These are phyloP conservation scores for Huiozyma naganishii DNA, from an alignment of 805 yeast genomes.

Conservation along the genomic window DNA sequence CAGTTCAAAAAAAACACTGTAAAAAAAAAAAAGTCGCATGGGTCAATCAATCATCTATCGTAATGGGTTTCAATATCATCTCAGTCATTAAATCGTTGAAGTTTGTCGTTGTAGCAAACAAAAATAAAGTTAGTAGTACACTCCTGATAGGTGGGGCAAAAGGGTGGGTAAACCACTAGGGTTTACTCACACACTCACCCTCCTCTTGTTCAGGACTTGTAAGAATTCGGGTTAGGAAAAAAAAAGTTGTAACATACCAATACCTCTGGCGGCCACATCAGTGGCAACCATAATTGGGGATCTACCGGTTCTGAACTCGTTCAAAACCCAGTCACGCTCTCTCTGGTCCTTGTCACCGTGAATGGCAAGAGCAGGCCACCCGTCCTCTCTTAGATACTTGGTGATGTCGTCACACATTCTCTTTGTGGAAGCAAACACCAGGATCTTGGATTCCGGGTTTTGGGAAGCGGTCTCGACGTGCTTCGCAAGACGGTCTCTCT, in stretches of 20 bases:
- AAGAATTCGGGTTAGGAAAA: background rate
- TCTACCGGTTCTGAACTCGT: conserved; percentile 84
- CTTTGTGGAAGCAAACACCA: conserved; percentile 92
- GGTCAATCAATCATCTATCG: no score
- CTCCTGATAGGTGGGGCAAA: background rate
- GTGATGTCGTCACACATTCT: conserved; percentile 96
- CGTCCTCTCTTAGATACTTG: conserved; percentile 82
- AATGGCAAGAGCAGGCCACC: conserved; percentile 97
- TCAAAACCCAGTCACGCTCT: conserved; percentile 98
- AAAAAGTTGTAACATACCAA: conserved; percentile 61
- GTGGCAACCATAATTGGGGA: conserved; percentile 98
- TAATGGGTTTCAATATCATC: no score
- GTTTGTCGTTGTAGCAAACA: background rate
- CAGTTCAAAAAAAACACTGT: no score
- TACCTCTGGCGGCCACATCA: conserved; percentile 99
- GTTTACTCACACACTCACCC: no score
- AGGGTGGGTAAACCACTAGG: no score
- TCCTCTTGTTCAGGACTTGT: no score
- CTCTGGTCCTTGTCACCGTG: conserved; percentile 97
- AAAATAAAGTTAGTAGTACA: conserved; percentile 5
- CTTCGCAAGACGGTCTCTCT: conserved; percentile 80
- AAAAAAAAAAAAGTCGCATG: no score
- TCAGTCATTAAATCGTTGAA: no score
- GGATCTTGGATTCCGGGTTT: conserved; percentile 61
- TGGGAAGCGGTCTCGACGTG: conserved; percentile 73